phyloP scores from a whole-genome alignment of 176 grass and related monocot species.

The Triticum dicoccoides region DNA sequence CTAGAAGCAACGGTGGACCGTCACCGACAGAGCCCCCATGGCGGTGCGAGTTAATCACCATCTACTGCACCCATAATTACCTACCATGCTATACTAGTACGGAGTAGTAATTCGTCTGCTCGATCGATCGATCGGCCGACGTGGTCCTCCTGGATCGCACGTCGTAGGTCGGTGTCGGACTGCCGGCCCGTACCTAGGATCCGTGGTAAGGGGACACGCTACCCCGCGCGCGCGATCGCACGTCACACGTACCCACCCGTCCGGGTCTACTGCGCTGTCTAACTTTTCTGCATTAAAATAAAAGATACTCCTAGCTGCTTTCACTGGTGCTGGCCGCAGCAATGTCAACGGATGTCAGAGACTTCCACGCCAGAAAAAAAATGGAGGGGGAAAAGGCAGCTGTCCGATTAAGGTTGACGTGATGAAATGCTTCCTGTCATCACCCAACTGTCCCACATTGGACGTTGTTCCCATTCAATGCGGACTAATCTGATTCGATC shows the following conservation, averaged over 20 bases:
- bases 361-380: neutral
- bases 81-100: no score
- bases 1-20: no score
- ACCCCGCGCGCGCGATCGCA: neutral
- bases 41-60: no score
- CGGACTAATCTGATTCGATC: no score
- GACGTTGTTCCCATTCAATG: no score
- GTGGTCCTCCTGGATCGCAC: no score
- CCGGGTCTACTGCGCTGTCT: neutral
- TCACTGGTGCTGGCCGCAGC: neutral
- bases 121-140: no score
- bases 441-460: no score
- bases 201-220: neutral
- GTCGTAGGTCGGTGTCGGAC: neutral
- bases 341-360: neutral
- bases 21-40: no score
- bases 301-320: neutral
- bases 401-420: neutral
- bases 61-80: no score
- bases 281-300: neutral
- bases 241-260: neutral
- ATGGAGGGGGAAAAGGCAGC: neutral
- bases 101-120: no score
- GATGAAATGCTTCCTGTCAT: no score
- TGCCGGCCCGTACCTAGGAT: neutral